phyloP scores from a whole-genome alignment of 2,329 filamentous ascomycete genomes.

The Trichoderma cornu-damae region DNA sequence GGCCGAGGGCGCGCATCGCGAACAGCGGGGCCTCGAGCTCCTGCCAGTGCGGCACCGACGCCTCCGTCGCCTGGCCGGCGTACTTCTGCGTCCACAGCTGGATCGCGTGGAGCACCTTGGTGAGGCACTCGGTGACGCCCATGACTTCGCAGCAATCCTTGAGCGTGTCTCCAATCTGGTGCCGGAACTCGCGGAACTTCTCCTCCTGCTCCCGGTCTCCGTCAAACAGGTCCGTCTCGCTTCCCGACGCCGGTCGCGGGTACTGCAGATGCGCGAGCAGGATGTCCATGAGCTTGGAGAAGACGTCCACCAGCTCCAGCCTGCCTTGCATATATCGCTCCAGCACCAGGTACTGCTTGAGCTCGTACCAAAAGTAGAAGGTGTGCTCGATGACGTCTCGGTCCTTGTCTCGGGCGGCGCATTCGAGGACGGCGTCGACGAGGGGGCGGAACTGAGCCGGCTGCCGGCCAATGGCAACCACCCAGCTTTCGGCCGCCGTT shows the following conservation, averaged over 20 bases:
- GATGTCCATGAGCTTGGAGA: conserved; percentile 84
- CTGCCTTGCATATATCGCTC: conserved; percentile 84
- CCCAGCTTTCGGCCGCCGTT: conserved; percentile 92
- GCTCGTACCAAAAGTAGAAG: conserved; percentile 96
- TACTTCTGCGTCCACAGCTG: conserved; percentile 84
- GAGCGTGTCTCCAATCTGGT: conserved; percentile 94
- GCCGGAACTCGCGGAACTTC: conserved; percentile 92
- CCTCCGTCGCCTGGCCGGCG: conserved; percentile 65
- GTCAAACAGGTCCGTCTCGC: conserved; percentile 82
- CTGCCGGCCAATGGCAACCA: conserved; percentile 80
- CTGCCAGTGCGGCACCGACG: conserved; percentile 89
- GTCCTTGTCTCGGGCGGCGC: conserved; percentile 79
- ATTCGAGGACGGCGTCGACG: conserved; percentile 89
- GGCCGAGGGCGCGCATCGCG: conserved; percentile 89
- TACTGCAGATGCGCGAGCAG: conserved; percentile 89
- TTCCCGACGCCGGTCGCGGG: conserved; percentile 66
- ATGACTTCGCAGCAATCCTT: conserved; percentile 98
- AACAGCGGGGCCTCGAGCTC: conserved; percentile 92
- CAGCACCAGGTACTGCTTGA: conserved; percentile 91
- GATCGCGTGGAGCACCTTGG: conserved; percentile 81
- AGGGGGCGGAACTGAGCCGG: conserved; percentile 75
- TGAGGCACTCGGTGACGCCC: conserved; percentile 83
- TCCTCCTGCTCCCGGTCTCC: conserved; percentile 94
- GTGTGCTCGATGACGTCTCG: conserved; percentile 89
- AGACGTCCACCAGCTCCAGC: conserved; percentile 71